Conservation (phyloP, 257 asterid genomes). For the Lycium ferocissimum region DNA sequence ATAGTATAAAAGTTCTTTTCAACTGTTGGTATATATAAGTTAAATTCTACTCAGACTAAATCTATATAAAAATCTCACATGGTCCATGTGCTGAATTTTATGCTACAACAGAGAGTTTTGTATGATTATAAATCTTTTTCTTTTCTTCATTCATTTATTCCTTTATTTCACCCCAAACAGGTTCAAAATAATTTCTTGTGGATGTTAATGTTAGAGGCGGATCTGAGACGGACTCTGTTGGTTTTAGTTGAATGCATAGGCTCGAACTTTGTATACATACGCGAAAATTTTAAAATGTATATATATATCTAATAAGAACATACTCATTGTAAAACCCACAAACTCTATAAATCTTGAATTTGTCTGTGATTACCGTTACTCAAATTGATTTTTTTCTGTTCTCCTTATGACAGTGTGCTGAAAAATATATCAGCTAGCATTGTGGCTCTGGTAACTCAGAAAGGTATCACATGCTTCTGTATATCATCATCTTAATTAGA, state of each 20-base stretch:
- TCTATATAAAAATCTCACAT: not conserved
- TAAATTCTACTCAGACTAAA: too few species aligned
- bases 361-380: fast-evolving
- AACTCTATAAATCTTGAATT: not conserved
- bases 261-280: too few species aligned
- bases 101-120: too few species aligned
- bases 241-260: not conserved
- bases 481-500: not conserved
- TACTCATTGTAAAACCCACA: not conserved
- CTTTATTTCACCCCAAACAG: too few species aligned
- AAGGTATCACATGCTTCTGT: constrained; percentile 46
- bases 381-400: not conserved
- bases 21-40: too few species aligned
- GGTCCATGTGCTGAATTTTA: too few species aligned
- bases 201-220: not conserved
- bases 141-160: too few species aligned
- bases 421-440: constrained; percentile 70
- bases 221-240: too few species aligned
- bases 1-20: too few species aligned
- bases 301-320: not conserved
- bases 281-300: not conserved
- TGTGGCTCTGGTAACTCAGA: constrained; percentile 67
- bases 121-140: too few species aligned
- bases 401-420: constrained; percentile 52
- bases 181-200: not conserved